A percentile compares a stretch with the other conserved stretches of the same genome.
phyloP scores from a whole-genome alignment of 2,329 filamentous ascomycete species.

The Stagonosporopsis tanaceti region DNA sequence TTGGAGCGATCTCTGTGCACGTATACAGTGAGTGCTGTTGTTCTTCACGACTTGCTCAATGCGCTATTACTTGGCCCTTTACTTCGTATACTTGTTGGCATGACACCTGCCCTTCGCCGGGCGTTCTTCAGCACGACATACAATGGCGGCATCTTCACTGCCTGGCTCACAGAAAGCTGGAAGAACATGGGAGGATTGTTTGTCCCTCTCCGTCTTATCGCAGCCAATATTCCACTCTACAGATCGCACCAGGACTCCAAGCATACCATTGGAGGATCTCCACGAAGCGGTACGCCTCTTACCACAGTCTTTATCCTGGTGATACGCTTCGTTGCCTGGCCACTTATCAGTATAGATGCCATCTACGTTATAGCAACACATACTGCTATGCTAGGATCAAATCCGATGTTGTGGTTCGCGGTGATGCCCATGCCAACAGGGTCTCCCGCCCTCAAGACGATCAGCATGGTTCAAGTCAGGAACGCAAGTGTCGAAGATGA shows the following conservation, averaged over 20 bases:
- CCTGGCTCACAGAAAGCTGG: constrained; percentile 42
- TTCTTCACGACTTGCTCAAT: constrained; percentile 45
- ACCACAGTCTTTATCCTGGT: constrained; percentile 37
- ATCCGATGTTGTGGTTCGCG: constrained; percentile 71
- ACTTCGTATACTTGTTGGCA: constrained; percentile 37
- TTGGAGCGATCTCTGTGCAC: constrained; percentile 34
- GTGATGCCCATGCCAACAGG: constrained; percentile 67
- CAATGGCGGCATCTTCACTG: constrained; percentile 39
- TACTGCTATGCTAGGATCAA: constrained; percentile 55
- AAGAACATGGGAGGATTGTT: constrained; percentile 39
- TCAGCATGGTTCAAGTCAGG: constrained; percentile 60
- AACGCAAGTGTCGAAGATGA: constrained; percentile 55
- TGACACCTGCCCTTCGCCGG: constrained; percentile 33
- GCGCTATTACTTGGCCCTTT: constrained; percentile 41
- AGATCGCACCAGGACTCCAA: constrained; percentile 33
- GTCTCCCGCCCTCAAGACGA: constrained; percentile 62
- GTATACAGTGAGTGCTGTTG: constrained; percentile 40
- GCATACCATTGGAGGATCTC: background rate
- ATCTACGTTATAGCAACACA: constrained; percentile 64
- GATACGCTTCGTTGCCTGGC: constrained; percentile 41
- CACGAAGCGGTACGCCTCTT: constrained; percentile 17
- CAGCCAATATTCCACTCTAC: constrained; percentile 41
- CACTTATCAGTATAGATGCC: constrained; percentile 53
- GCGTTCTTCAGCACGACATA: constrained; percentile 38
- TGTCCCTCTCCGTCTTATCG: constrained; percentile 40